Conservation (phyloP, 306 rosid genomes). For the Cucumis sativus region Cucumber_9930_V3 NC_026660.2:11072001-11072500, state of each 20-base stretch:
- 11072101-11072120: constrained; percentile 80
- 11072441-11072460: background rate
- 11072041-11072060: constrained; percentile 1
- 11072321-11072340: background rate
- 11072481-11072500: background rate
- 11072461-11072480: background rate
- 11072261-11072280: background rate
- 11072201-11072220: background rate
- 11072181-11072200: background rate
- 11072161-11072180: background rate
- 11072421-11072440: background rate
- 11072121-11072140: constrained; percentile 81
- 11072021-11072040: background rate
- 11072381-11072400: background rate
- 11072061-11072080: constrained; percentile 95
- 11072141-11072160: constrained; percentile 25
- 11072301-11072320: background rate
- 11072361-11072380: background rate
- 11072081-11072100: constrained; percentile 85
- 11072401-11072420: background rate
- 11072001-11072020: background rate
- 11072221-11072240: background rate
- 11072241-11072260: background rate
- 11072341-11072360: background rate
- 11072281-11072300: background rate